These are phyloP conservation scores for Hypoxylon sp. DNA, from an alignment of 2,329 filamentous ascomycete species.

Conservation along the genomic window DNA sequence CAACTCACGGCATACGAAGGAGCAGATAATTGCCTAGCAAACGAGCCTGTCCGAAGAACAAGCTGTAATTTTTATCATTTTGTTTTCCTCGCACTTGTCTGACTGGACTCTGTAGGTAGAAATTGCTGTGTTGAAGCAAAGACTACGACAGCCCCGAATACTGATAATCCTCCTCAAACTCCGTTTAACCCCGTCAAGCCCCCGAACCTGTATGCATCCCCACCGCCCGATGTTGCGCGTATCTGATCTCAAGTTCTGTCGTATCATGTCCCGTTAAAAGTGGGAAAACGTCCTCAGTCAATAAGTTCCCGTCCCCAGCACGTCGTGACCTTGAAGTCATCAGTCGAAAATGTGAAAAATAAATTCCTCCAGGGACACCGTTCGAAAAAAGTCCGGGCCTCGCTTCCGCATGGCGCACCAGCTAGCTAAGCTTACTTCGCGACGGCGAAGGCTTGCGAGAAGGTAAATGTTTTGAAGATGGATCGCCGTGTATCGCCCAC, in stretches of 20 bases:
- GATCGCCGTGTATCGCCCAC: background rate
- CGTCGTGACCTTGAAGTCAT: slow-evolving; percentile 35
- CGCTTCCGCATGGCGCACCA: slow-evolving; percentile 15
- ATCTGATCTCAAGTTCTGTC: slow-evolving; percentile 19
- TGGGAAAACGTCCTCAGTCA: slow-evolving; percentile 34
- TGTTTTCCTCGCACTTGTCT: slow-evolving; percentile 15
- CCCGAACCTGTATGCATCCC: background rate
- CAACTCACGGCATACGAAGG: background rate
- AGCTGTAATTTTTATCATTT: slow-evolving; percentile 9
- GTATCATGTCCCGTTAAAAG: slow-evolving; percentile 19
- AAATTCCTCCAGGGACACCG: slow-evolving; percentile 35
- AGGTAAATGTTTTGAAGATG: background rate
- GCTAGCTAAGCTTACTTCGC: slow-evolving; percentile 13
- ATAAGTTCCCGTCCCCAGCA: slow-evolving; percentile 39
- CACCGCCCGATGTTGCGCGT: background rate
- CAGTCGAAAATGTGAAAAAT: slow-evolving; percentile 25
- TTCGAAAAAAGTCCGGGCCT: slow-evolving; percentile 1
- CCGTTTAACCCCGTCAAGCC: slow-evolving; percentile 23
- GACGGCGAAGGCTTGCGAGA: slow-evolving; percentile 4
- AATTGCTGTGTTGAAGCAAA: background rate
- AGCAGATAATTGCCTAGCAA: background rate
- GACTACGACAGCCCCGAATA: slow-evolving; percentile 10
- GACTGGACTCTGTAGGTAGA: slow-evolving; percentile 12
- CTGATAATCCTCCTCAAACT: slow-evolving; percentile 6
- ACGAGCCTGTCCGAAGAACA: slow-evolving; percentile 15